Percentiles rank a stretch among this genome's conserved stretches.
Conservation (phyloP, 164 flowering plant species). For the Stephania yunnanensis region DNA sequence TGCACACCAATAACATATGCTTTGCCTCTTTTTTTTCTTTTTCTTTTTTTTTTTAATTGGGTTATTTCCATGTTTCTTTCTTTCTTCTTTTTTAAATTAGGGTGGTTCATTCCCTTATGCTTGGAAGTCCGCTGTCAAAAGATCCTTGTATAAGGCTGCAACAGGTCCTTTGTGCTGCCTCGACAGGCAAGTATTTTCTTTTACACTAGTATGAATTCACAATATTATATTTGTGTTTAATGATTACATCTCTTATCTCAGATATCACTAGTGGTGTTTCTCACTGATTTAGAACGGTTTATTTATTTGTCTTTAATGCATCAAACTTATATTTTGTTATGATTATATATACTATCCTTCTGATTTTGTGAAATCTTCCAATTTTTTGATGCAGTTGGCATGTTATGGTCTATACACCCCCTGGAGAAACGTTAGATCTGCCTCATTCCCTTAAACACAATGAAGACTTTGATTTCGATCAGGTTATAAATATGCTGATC, state of each 20-base stretch:
- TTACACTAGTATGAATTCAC: neutral
- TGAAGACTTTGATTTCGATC: conserved; percentile 52
- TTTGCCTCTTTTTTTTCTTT: neutral
- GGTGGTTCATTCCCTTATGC: conserved; percentile 98
- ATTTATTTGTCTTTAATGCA: neutral
- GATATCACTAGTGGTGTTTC: neutral
- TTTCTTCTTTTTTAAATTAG: conserved; percentile 26
- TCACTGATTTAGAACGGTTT: neutral
- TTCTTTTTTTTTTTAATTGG: neutral
- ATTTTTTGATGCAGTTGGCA: conserved; percentile 68
- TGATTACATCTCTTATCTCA: neutral
- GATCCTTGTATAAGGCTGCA: conserved; percentile 53
- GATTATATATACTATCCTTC: neutral
- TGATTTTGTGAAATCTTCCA: neutral
- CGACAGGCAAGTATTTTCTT: conserved; percentile 56
- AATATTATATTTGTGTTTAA: neutral
- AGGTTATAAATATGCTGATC: conserved; percentile 33
- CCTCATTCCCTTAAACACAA: conserved; percentile 64
- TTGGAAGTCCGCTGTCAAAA: conserved; percentile 88
- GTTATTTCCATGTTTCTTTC: neutral
- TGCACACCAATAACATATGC: too few relatives aligned
- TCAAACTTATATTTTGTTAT: neutral
- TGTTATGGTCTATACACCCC: conserved; percentile 59
- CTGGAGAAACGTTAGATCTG: conserved; percentile 47
- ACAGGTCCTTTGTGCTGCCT: conserved; percentile 61